Percentiles rank a stretch among this genome's conserved stretches.
phyloP scores from a whole-genome alignment of 441 rosid genomes.

The Eruca vesicaria region DNA sequence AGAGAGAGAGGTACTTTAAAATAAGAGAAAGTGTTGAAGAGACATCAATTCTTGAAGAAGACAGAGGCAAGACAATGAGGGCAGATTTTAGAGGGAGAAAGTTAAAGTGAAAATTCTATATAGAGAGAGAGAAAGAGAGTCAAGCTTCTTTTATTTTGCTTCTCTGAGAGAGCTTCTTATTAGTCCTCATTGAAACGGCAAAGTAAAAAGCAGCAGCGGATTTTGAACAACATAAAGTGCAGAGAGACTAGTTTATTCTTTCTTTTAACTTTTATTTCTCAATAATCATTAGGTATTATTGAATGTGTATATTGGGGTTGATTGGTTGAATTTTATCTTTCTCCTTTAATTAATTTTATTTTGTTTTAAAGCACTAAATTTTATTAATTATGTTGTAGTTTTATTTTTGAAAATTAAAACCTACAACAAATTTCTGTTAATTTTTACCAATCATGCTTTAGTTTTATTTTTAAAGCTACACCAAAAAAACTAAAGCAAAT shows the following conservation, averaged over 20 bases:
- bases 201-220: slow-evolving; percentile 45
- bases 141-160: slow-evolving; percentile 19
- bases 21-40: slow-evolving; percentile 68
- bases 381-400: no score
- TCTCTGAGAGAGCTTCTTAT: slow-evolving; percentile 39
- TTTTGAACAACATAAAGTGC: slow-evolving; percentile 79
- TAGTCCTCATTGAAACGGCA: slow-evolving; percentile 64
- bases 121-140: slow-evolving; percentile 29
- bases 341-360: no score
- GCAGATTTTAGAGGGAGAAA: slow-evolving; percentile 50
- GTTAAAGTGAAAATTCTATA: slow-evolving; percentile 23
- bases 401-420: no score
- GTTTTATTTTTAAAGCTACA: no score
- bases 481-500: no score
- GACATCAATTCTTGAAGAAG: slow-evolving; percentile 66
- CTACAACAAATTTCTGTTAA: no score
- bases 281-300: not conserved
- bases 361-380: no score
- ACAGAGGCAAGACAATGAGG: slow-evolving; percentile 60
- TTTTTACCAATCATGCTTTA: no score
- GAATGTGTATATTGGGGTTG: not conserved
- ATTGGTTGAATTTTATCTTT: no score
- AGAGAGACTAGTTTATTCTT: slow-evolving; percentile 30
- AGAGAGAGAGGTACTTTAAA: slow-evolving; percentile 40
- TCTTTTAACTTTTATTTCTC: not conserved